Evolutionary conservation across 2,329 filamentous ascomycete genomes (phyloP), one percentile per base, ranked within the genome.

Genomic region (Ophiocordyceps camponoti-leonardi): DNA sequence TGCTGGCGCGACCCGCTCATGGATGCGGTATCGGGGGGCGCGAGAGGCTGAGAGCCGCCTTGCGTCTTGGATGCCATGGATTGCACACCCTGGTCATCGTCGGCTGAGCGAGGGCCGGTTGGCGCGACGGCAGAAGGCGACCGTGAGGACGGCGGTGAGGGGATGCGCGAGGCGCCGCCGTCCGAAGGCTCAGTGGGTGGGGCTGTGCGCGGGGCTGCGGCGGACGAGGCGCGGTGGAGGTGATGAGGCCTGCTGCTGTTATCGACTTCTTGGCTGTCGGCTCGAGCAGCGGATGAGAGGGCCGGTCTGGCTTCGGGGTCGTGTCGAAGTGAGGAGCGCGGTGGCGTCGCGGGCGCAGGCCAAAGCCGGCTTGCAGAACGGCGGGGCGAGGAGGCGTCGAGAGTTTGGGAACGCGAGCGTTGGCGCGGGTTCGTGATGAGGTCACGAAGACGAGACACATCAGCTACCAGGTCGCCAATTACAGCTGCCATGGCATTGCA

Each of bases 381-480:
- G 33, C 42, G 18, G 28, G 44, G 23, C 26, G 35, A 37, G 30
- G 28, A 7, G 19, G 44, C 47, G 37, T 40, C 46, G 44, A 23
- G 20, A 14, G 45, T 28, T 14, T 47, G 50, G 43, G 49, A 49
- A 43, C 40, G 45, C 19, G 54, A 47, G 30, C 41, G 57, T 31
- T 46, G 51, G 43, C 43, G 58, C 41, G 69, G 61, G 47, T 65
- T 62, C 48, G 67, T 64, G 68, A 86, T 82, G 72, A 79, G 83
- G 67, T 72, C 77, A 68, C 78, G 76, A 65, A 82, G 81, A 65
- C 78, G 75, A 56, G 76, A 72, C 54, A 79, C 71, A 66, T 86
- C 79, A 63, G 83, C 75, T 65, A 79, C 77, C 67, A 79, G 79
- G 69, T 90, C 85, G 62, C 74, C 73, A 54, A 79, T 72, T 63